Evolutionary conservation across 805 yeast species (phyloP).

Genomic region (Peterozyma toletana): DNA sequence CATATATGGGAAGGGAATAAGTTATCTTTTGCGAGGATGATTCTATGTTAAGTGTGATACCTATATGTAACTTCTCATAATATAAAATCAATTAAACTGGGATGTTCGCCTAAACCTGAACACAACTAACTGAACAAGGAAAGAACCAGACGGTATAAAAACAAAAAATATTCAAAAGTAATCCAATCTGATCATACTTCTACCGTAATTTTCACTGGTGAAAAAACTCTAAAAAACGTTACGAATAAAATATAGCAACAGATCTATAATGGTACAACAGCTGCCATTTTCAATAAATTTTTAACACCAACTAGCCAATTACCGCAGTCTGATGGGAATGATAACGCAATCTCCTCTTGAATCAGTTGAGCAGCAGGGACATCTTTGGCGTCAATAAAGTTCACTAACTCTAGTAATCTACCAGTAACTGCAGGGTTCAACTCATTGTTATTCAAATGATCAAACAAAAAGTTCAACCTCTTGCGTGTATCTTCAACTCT

Average conservation of each 20-base stretch:
- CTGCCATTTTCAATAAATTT: conserved; percentile 73
- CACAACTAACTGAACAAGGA: background rate
- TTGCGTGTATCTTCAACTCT: conserved; percentile 79
- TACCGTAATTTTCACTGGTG: background rate
- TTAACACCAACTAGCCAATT: conserved; percentile 92
- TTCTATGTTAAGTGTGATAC: background rate
- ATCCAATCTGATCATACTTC: background rate
- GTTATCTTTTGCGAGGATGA: conserved; percentile 3
- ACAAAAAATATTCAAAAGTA: background rate
- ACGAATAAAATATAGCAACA: background rate
- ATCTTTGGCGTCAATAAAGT: conserved; percentile 44
- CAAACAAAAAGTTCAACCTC: conserved; percentile 70
- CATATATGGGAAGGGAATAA: conserved; percentile 26
- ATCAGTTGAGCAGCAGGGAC: conserved; percentile 50
- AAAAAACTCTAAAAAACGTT: background rate
- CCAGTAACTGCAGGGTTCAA: conserved; percentile 49
- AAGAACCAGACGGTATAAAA: background rate
- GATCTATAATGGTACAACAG: conserved; percentile 21
- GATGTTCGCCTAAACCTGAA: no score
- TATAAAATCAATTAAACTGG: no score
- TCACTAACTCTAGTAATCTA: conserved; percentile 43
- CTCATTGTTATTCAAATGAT: conserved; percentile 69
- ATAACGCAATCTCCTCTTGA: conserved; percentile 54
- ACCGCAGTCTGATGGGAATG: conserved; percentile 68
- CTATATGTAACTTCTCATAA: no score